Base-by-base conservation (phyloP, 495 filamentous ascomycete species). In the Thozetella sp. region DNA sequence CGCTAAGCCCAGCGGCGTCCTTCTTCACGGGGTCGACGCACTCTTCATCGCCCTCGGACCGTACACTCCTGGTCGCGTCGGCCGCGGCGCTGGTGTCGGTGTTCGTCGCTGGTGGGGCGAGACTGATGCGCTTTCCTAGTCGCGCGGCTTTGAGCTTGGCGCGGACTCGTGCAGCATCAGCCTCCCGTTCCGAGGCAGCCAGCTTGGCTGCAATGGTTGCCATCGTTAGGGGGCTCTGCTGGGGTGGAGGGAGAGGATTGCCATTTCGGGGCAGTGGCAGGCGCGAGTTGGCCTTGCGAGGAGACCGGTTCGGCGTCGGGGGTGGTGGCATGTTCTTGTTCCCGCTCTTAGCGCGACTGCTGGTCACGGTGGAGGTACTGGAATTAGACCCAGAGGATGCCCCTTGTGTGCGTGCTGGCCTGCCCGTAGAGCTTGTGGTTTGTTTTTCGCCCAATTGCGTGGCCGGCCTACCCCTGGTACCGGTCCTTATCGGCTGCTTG, bases 141-240 rank as follows among this genome's bases (percentile, higher is more conserved):
- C 76, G 61, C 17, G 77, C 77, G 6, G 82, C 81, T 58, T 77
- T 76, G 1, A 85, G 73, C 65, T 85, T 85, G 2, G 82, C 82
- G 17, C 81, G 70, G 0, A 83, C 81, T 51, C 81, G 75, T 4
- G 80, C 81, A 2, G 83, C 81, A 58, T 84, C 82, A 11, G 83
- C 83, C 40, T 85, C 81, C 51, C 82, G 72, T 53, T 84, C 83
- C 2, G 80, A 79, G 9, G 83, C 83, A 2, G 79, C 83, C 0
- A 84, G 74, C 58, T 84, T 85, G 15, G 81, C 83, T 1, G 79
- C 75, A 53, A 85, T 85, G 27, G 76, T 77, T 20, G 79, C 76
- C 74, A 84, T 82, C 26, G 71, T 79, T 1, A 85, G 60, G 0
- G 80, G 80, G 20, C 74, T 79, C 60, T 83, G 79, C 19, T 76